phyloP scores from a whole-genome alignment of 1,284 basidiomycete genomes.

The Tremellales sp. region DNA sequence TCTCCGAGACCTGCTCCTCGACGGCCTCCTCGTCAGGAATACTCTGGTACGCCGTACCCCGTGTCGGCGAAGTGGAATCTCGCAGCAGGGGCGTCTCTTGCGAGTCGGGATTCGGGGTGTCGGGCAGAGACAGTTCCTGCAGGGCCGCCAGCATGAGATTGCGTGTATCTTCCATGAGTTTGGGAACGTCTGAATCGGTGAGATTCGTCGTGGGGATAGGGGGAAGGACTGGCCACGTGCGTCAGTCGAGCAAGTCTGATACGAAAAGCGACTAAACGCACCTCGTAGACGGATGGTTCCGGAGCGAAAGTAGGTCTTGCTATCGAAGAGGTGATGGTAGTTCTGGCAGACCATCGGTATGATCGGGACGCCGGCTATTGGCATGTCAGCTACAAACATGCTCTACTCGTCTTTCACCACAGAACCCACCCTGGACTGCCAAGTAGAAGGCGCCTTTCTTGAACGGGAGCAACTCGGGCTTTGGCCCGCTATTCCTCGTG shows the following conservation, averaged over 20 bases:
- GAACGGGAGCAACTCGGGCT: constrained; percentile 72
- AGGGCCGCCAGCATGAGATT: constrained; percentile 48
- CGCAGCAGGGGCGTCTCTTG: constrained; percentile 13
- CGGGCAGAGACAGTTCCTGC: constrained; percentile 26
- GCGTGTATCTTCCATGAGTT: constrained; percentile 49
- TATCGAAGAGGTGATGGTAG: constrained; percentile 77
- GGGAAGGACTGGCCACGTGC: constrained; percentile 46
- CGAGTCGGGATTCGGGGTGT: constrained; percentile 4
- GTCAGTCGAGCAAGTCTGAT: constrained; percentile 36
- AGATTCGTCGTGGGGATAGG: constrained; percentile 52
- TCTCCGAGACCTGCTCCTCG: constrained; percentile 1
- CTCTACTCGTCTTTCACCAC: not conserved
- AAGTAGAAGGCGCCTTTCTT: constrained; percentile 99
- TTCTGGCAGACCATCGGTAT: constrained; percentile 92
- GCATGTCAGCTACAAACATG: not conserved
- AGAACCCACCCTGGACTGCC: constrained; percentile 65
- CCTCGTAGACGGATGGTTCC: constrained; percentile 83
- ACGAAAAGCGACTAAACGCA: constrained; percentile 68
- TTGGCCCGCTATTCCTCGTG: constrained; percentile 68
- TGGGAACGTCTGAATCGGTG: constrained; percentile 48
- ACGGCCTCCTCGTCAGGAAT: not conserved
- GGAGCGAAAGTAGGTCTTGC: constrained; percentile 68
- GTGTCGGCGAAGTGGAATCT: constrained; percentile 11
- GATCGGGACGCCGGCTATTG: constrained; percentile 63
- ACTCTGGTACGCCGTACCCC: not conserved